Evolutionary conservation across 2,329 filamentous ascomycete genomes (phyloP).

Genomic region (Nothophoma quercina): DNA sequence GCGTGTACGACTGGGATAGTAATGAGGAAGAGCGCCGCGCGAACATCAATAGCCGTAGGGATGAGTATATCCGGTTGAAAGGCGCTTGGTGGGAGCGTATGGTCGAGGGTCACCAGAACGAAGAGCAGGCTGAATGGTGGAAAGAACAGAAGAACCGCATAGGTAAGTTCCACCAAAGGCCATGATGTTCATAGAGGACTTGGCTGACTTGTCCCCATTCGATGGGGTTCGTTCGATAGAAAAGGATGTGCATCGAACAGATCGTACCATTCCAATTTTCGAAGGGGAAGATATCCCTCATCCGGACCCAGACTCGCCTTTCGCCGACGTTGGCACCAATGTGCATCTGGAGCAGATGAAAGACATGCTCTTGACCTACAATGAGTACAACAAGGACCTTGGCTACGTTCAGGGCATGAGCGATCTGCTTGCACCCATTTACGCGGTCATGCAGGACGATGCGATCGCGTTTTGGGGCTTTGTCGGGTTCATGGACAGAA

Average conservation of each 20-base stretch:
- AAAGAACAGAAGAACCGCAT: slow-evolving; percentile 92
- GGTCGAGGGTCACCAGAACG: slow-evolving; percentile 79
- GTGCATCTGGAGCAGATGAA: slow-evolving; percentile 99
- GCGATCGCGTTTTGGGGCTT: slow-evolving; percentile 97
- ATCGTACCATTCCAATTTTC: slow-evolving; percentile 93
- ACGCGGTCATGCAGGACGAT: slow-evolving; percentile 97
- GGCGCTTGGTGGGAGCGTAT: slow-evolving; percentile 96
- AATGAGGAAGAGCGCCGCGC: slow-evolving; percentile 83
- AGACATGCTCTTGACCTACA: slow-evolving; percentile 98
- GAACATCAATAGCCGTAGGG: slow-evolving; percentile 81
- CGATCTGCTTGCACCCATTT: slow-evolving; percentile 92
- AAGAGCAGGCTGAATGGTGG: slow-evolving; percentile 93
- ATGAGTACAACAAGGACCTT: slow-evolving; percentile 94
- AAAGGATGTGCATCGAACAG: slow-evolving; percentile 97
- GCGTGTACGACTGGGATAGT: slow-evolving; percentile 93
- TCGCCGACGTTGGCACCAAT: slow-evolving; percentile 91
- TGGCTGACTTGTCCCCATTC: slow-evolving; percentile 60
- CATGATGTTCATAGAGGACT: background rate
- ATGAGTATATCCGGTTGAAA: slow-evolving; percentile 94
- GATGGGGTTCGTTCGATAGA: slow-evolving; percentile 71
- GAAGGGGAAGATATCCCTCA: slow-evolving; percentile 96
- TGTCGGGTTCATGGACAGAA: slow-evolving; percentile 93
- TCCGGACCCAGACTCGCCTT: slow-evolving; percentile 93
- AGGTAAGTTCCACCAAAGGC: slow-evolving; percentile 66
- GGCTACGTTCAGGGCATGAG: slow-evolving; percentile 99